Conservation (phyloP, 2,329 filamentous ascomycete species). For the Huntiella moniliformis region DNA sequence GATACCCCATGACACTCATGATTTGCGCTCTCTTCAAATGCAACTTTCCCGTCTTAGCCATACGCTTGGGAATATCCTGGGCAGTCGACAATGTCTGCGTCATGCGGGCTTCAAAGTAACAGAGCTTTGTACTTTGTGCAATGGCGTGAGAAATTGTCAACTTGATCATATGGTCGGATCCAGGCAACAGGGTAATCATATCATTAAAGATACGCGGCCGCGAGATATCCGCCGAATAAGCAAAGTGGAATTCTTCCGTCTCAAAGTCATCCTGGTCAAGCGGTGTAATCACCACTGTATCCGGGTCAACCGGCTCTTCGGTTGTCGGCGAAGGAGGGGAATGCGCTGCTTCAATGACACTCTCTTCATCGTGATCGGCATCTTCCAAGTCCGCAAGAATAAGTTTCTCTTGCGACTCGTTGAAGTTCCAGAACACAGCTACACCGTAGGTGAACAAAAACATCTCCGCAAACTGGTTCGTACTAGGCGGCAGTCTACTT, state of each 20-base stretch:
- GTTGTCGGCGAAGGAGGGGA: background rate
- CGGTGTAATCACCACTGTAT: constrained; percentile 50
- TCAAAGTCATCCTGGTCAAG: constrained; percentile 83
- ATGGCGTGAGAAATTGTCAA: constrained; percentile 94
- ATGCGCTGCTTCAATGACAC: background rate
- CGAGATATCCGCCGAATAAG: constrained; percentile 74
- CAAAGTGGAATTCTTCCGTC: constrained; percentile 96
- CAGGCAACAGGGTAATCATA: constrained; percentile 90
- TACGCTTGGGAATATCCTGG: constrained; percentile 72
- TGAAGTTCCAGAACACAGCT: constrained; percentile 98
- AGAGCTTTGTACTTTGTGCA: constrained; percentile 89
- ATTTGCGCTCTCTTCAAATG: constrained; percentile 87
- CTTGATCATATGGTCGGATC: constrained; percentile 95
- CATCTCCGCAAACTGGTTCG: constrained; percentile 76
- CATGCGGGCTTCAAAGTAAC: constrained; percentile 93
- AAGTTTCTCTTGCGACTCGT: constrained; percentile 87
- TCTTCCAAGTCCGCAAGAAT: constrained; percentile 90
- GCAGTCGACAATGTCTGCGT: constrained; percentile 82
- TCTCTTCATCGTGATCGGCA: constrained; percentile 46
- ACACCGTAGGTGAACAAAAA: constrained; percentile 96
- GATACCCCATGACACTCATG: constrained; percentile 69
- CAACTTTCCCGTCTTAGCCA: constrained; percentile 75
- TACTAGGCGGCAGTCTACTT: constrained; percentile 46
- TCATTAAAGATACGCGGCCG: constrained; percentile 92
- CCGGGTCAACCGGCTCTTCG: constrained; percentile 8